Evolutionary conservation across 2,329 filamentous ascomycete species (phyloP).

Genomic region (Calonectria fujianensis): DNA sequence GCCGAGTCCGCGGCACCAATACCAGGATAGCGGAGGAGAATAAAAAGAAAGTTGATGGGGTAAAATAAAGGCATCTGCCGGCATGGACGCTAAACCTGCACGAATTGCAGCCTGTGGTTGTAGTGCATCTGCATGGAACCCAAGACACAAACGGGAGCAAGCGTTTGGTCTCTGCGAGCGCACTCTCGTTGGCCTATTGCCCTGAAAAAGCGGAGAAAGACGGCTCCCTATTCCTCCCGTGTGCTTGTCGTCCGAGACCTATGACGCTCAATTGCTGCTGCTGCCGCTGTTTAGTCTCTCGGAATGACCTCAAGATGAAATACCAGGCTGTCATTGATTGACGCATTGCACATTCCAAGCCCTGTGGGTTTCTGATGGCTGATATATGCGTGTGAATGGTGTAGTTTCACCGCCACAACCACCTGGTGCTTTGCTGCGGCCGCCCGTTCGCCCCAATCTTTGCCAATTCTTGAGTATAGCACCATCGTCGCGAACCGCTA

Average conservation of each 20-base stretch:
- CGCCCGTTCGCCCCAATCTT: neutral
- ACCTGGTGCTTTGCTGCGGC: neutral
- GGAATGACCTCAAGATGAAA: neutral
- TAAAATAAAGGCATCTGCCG: neutral
- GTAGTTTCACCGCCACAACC: neutral
- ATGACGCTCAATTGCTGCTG: neutral
- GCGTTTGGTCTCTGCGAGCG: neutral
- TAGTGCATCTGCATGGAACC: neutral
- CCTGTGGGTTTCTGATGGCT: neutral
- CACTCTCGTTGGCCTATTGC: neutral
- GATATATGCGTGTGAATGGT: neutral
- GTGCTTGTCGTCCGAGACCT: neutral
- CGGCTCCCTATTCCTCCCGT: neutral
- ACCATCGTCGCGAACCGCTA: neutral
- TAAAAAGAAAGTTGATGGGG: neutral
- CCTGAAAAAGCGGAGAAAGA: neutral
- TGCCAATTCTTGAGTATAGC: neutral
- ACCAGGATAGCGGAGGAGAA: neutral
- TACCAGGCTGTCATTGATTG: neutral
- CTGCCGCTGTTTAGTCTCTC: neutral
- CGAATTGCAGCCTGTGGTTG: neutral
- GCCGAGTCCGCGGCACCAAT: neutral
- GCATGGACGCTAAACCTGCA: constrained; percentile 3
- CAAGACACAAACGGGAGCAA: neutral
- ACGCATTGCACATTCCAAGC: neutral